Percentiles rank a stretch among this genome's conserved stretches.
Conservation (phyloP, 2,329 filamentous ascomycete species). For the Falciphora oryzae region DNA sequence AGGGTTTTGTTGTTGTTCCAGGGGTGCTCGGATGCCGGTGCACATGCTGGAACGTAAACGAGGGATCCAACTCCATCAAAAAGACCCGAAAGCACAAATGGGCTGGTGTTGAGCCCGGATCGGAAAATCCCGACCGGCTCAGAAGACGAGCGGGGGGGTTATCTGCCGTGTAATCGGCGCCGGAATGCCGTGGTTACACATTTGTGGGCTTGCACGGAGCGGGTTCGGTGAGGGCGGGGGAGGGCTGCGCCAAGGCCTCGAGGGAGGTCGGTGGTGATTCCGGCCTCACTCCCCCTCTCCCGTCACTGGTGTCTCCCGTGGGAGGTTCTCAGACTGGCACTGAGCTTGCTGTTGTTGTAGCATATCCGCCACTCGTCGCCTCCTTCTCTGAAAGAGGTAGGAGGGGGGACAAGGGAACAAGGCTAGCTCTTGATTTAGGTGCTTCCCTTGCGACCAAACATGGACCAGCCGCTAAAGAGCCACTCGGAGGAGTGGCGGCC, state of each 20-base stretch:
- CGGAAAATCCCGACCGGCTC: neutral
- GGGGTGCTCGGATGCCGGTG: neutral
- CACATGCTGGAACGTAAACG: neutral
- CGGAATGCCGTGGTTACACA: neutral
- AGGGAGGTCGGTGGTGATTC: neutral
- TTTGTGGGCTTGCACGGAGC: neutral
- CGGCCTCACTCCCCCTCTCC: neutral
- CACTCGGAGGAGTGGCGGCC: constrained; percentile 21
- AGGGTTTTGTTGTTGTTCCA: neutral
- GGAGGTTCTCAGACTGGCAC: neutral
- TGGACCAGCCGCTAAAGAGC: constrained; percentile 21
- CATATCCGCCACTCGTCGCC: neutral
- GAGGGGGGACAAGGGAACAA: neutral
- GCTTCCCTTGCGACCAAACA: constrained; percentile 6
- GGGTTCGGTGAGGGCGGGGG: neutral
- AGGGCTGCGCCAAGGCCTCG: neutral
- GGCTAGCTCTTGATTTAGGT: neutral
- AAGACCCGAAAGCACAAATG: neutral
- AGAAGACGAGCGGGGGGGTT: neutral
- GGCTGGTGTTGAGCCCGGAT: too few species aligned
- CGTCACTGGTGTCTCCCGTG: neutral
- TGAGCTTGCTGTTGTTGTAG: neutral
- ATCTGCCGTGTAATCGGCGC: neutral
- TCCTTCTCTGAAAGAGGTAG: neutral
- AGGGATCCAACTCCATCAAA: neutral